Evolutionary conservation across 345 rosid species (phyloP), one percentile per base, ranked within the genome.

Genomic region (Gossypium arboreum): DNA sequence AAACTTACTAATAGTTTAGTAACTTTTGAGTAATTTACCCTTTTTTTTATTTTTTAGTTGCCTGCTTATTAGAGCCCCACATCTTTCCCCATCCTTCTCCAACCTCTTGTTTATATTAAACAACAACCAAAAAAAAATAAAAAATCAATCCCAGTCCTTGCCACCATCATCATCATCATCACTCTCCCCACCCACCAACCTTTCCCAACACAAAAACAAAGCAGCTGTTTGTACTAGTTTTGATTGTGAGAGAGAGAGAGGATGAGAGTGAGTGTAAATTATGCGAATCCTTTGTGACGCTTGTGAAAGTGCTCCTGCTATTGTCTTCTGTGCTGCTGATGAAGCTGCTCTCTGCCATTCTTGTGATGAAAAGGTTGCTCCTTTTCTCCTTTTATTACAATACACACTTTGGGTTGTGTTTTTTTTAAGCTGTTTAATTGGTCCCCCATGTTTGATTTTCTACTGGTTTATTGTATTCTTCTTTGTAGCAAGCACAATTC

Each of bases 291-390:
- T 57, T 57, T 57, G 61, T 18, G 61, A 57, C 13, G 61, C 61
- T 9, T 57, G 61, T 20, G 61, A 57, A 22, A 20, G 60, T 56
- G 25, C 86, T 92, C 72, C 92, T 55, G 98, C 98, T 10, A 73
- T 82, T 66, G 83, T 90, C 55, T 94, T 92, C 83, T 94, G 98
- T 67, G 97, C 97, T 41, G 97, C 93, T 48, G 93, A 92, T 75
- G 97, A 92, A 85, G 97, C 97, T 12, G 91, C 97, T n/a, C 94
- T 94, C 45, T 94, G 97, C 78, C 83, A 72, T 79, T 80, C 90
- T 77, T 94, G 97, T 73, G 61, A 57, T 57, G 61, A 57, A 57
- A 57, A 57, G 29, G 61, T 20, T 22, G 12, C 12, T 10, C 50
- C 43, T 47, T 50, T 41, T 9, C 60, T 58, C 43, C 2, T 45